Evolutionary conservation across 176 grass and related monocot genomes (phyloP), one percentile per base, ranked within the genome.

Genomic region (Musa troglodytarum): DNA sequence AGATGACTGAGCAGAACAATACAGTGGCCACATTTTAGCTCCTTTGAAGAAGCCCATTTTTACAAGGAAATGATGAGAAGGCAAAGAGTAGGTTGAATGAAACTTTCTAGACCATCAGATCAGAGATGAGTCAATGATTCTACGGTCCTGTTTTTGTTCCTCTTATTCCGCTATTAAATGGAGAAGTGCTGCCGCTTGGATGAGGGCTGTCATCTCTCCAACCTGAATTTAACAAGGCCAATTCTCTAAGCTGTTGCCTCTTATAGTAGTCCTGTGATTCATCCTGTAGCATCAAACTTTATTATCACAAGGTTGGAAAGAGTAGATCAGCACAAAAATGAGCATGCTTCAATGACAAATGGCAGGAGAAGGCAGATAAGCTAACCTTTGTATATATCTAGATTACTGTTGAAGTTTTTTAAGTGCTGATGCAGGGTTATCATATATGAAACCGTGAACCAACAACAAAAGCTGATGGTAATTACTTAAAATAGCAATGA

Each of bases 201-300:
- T 80, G 89, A 52, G 92, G 92, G 23, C 87, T 90, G 50, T 84
- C 85, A 69, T 95, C 92, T 86, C 92, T 90, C 16, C 84, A 54
- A 55, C 78, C 54, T 24, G 88, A 90, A 50, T 95, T 95, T 16
- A 96, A 34, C 89, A 96, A 83, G 2, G 89, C 92, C 50, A 96
- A 65, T 84, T 96, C 92, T 74, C 86, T 71, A 54, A 92, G 76
- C 49, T 96, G 92, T 49, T 92, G 89, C 21, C 83, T 87, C 85
- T 96, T 96, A 75, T 87, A 96, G 72, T 85, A 82, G 86, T 96
- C 92, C 66, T 96, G 86, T 19, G 92, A 92, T 52, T 96, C 92
- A 49, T 96, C 92, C 89, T 96, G 71, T 53, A 77, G 70, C 77
- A 65, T n/a, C 11, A 63, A 43, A 43, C 4, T 6, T 6, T 43